These are phyloP conservation scores for Chaetoscypha palmicola DNA, from an alignment of 2,329 filamentous ascomycete species.

Conservation along the genomic window DNA sequence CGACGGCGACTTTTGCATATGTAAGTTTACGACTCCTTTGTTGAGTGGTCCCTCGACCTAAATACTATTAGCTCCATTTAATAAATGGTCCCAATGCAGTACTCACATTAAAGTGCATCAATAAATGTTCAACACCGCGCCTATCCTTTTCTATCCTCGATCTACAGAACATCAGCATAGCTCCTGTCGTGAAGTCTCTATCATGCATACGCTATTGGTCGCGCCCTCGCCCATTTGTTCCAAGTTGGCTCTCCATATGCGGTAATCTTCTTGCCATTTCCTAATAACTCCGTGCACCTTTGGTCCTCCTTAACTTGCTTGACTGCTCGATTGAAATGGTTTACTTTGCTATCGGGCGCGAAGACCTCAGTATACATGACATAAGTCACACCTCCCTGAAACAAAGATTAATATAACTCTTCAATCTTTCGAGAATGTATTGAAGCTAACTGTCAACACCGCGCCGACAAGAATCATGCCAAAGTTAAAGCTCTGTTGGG, in stretches of 20 bases:
- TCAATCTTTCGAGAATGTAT: neutral
- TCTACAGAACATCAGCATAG: constrained; percentile 37
- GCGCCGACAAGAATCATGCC: constrained; percentile 68
- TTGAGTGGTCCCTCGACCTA: constrained; percentile 72
- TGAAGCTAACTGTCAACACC: constrained; percentile 60
- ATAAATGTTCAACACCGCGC: constrained; percentile 70
- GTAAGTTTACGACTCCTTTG: constrained; percentile 66
- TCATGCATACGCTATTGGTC: constrained; percentile 54
- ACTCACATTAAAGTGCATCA: constrained; percentile 77
- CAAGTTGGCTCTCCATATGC: constrained; percentile 75
- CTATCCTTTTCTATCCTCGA: constrained; percentile 63
- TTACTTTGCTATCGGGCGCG: constrained; percentile 75
- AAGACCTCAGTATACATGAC: constrained; percentile 79
- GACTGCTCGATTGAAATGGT: constrained; percentile 82
- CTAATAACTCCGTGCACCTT: constrained; percentile 66
- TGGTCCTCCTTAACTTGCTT: constrained; percentile 68
- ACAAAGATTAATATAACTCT: constrained; percentile 11
- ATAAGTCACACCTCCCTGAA: constrained; percentile 66
- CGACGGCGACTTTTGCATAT: constrained; percentile 63
- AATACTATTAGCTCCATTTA: constrained; percentile 19
- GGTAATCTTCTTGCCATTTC: constrained; percentile 65
- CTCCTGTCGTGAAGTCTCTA: neutral
- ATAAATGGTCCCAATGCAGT: neutral
- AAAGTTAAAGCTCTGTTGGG: constrained; percentile 87
- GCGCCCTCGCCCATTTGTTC: constrained; percentile 70